Evolutionary conservation across 106 monocot species (phyloP), one percentile per base, ranked within the genome.

Genomic region (Cymbidium sinense): DNA sequence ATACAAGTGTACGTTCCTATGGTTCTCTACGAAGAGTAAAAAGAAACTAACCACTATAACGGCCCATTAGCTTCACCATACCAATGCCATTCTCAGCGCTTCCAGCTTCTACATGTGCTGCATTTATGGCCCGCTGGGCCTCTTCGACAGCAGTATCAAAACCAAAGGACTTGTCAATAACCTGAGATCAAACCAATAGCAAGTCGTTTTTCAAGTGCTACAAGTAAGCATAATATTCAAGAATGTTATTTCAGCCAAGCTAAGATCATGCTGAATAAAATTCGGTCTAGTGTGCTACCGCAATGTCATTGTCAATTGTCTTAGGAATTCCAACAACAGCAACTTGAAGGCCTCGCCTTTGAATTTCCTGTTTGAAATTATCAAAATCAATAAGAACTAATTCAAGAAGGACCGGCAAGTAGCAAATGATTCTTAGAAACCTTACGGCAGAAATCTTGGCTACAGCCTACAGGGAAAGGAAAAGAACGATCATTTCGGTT

Each of bases 131-230:
- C 19, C 91, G 79, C 75, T 91, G 88, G 12, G 91, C 91, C 82
- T 91, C 91, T 85, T 91, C 91, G 5, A 91, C 91, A 51, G 91
- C 91, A 76, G 88, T 83, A 82, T 91, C 91, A 83, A 91, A 91
- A 15, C 91, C 91, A 83, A 91, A 91, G 31, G 91, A 91, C 52
- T 91, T 91, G 72, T 91, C 91, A 29, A 91, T 91, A 55, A 86
- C 91, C 91, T 91, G 55, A 75, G 36, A 44, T 58, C 25, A 76
- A 47, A 41, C 33, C 2, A 69, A 69, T 3, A 69, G 31, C 61
- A 62, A 62, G 5, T 3, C 25, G 27, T 21, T 21, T 62, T 62
- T 23, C 47, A 41, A 54, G 21, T 20, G 21, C 21, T 12, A 19
- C 54, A 54, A 54, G 54, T 54, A 10, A 54, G 54, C 21, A 54